phyloP scores from a whole-genome alignment of 495 filamentous ascomycete genomes.

The Articulospora tetracladia region DNA sequence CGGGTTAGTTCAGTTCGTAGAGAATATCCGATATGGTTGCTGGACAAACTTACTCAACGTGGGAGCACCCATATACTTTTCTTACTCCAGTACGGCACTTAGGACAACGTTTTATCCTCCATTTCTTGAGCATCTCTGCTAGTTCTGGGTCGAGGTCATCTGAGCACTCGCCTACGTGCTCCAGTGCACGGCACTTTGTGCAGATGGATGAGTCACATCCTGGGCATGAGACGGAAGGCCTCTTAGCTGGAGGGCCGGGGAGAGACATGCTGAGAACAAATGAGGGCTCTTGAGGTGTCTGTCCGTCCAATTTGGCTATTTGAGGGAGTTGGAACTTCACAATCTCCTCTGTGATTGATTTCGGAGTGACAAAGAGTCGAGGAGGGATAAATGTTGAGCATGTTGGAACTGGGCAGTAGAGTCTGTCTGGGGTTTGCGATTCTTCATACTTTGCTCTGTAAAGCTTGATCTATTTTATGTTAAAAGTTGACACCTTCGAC shows the following conservation, averaged over 20 bases:
- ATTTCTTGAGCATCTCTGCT: conserved; percentile 14
- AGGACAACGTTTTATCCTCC: conserved; percentile 27
- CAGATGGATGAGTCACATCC: conserved; percentile 19
- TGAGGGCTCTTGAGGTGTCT: not conserved
- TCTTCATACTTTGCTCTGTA: conserved; percentile 30
- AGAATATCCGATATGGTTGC: not conserved
- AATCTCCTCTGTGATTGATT: not conserved
- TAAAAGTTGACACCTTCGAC: not conserved
- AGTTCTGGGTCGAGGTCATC: conserved; percentile 20
- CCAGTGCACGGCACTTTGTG: conserved; percentile 16
- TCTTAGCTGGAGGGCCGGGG: not conserved
- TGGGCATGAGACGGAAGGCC: conserved; percentile 19
- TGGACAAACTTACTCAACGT: conserved; percentile 13
- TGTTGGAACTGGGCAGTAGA: conserved; percentile 28
- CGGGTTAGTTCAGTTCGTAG: not conserved
- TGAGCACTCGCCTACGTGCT: conserved; percentile 22
- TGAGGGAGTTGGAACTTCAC: not conserved
- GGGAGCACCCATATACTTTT: conserved; percentile 26
- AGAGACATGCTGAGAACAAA: not conserved
- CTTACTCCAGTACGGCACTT: conserved; percentile 27
- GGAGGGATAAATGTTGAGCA: conserved; percentile 29
- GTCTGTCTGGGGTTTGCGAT: conserved; percentile 26
- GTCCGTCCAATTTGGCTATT: not conserved
- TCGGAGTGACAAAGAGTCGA: conserved; percentile 8
- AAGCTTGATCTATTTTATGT: conserved; percentile 11